Conservation (phyloP, 2,329 filamentous ascomycete genomes). For the Simplicillium aogashimaense region DNA sequence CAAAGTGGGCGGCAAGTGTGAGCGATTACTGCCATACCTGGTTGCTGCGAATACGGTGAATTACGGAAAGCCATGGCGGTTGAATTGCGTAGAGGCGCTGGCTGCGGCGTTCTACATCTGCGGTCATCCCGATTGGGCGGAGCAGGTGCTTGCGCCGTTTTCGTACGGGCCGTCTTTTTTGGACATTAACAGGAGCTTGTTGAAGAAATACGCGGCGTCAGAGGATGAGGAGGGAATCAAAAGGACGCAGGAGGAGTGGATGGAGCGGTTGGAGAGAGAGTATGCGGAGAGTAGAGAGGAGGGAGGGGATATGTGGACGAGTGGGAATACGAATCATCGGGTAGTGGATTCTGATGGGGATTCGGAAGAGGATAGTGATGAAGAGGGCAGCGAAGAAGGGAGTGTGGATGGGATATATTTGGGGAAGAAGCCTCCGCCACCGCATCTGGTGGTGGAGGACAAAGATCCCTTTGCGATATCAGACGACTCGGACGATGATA, state of each 20-base stretch:
- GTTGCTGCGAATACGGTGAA: slow-evolving; percentile 96
- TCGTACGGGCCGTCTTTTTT: slow-evolving; percentile 82
- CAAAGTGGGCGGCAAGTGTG: slow-evolving; percentile 87
- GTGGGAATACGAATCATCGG: slow-evolving; percentile 74
- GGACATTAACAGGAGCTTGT: slow-evolving; percentile 74
- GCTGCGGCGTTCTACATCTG: slow-evolving; percentile 92
- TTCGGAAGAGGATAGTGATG: slow-evolving; percentile 37
- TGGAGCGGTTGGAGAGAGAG: slow-evolving; percentile 81
- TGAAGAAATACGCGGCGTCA: slow-evolving; percentile 80
- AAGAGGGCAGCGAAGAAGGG: slow-evolving; percentile 34
- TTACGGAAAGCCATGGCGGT: slow-evolving; percentile 87
- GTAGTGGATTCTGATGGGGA: slow-evolving; percentile 38
- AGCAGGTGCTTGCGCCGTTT: slow-evolving; percentile 72
- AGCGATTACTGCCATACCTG: slow-evolving; percentile 83
- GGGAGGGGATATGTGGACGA: slow-evolving; percentile 75
- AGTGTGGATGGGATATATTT: slow-evolving; percentile 50
- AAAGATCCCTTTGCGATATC: slow-evolving; percentile 67
- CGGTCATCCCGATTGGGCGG: slow-evolving; percentile 83
- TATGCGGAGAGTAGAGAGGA: slow-evolving; percentile 70
- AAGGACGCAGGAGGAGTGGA: slow-evolving; percentile 75
- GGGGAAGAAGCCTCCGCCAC: slow-evolving; percentile 36
- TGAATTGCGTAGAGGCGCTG: slow-evolving; percentile 94
- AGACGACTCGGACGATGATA: slow-evolving; percentile 70
- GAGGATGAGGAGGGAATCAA: slow-evolving; percentile 75
- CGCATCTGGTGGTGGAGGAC: slow-evolving; percentile 35